Percentiles rank a stretch among this genome's conserved stretches.
phyloP scores from a whole-genome alignment of 2,329 filamentous ascomycete species.

The Epichloe aotearoae region DNA sequence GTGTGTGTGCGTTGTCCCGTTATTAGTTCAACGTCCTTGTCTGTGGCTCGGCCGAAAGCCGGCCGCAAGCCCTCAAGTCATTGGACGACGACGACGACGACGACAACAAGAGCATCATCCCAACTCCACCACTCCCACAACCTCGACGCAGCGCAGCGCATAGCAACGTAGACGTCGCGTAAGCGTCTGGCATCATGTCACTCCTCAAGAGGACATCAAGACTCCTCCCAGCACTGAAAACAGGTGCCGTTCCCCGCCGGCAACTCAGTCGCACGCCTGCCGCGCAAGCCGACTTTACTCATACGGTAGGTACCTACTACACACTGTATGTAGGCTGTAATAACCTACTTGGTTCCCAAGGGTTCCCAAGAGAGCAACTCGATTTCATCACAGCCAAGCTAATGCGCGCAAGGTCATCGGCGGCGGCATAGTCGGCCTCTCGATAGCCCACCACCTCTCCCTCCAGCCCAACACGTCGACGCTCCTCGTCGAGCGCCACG shows the following conservation, averaged over 20 bases:
- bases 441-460: conserved; percentile 62
- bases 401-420: conserved; percentile 34
- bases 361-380: not conserved
- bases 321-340: too few species aligned
- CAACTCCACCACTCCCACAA: not conserved
- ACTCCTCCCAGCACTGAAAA: not conserved
- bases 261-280: conserved; percentile 24
- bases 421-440: conserved; percentile 61
- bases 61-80: too few species aligned
- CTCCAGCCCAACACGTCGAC: conserved; percentile 49
- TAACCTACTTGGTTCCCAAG: not conserved
- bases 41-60: too few species aligned
- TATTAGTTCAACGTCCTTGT: too few species aligned
- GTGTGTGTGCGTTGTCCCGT: too few species aligned
- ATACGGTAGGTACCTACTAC: conserved; percentile 24
- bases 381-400: not conserved
- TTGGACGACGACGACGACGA: too few species aligned
- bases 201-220: not conserved
- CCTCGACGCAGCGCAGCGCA: not conserved
- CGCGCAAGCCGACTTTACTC: conserved; percentile 29
- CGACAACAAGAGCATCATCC: too few species aligned
- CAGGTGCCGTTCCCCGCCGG: not conserved
- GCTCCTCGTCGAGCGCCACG: conserved; percentile 70
- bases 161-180: too few species aligned
- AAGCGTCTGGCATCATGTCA: conserved; percentile 4